A percentile compares a stretch with the other conserved stretches of the same genome.
Conservation (phyloP, 352 stramenopile genomes). For the Pythium brachiatum region DNA sequence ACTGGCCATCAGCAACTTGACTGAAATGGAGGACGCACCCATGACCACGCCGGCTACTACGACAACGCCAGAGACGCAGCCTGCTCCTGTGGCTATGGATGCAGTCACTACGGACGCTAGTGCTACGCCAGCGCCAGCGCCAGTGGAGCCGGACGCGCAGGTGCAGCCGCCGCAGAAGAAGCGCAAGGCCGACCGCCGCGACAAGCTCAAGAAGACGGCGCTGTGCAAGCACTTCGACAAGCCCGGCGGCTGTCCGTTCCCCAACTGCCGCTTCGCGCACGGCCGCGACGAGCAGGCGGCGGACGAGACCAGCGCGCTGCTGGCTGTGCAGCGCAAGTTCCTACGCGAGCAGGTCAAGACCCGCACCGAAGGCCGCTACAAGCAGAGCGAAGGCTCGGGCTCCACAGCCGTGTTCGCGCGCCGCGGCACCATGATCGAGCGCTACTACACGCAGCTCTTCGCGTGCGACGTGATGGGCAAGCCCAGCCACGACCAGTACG, state of each 20-base stretch:
- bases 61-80: not conserved
- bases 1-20: conserved; percentile 10
- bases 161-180: conserved; percentile 44
- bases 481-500: conserved; percentile 72
- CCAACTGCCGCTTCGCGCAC: conserved; percentile 83
- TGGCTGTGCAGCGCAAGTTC: conserved; percentile 75
- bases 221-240: conserved; percentile 88
- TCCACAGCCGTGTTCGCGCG: conserved; percentile 34
- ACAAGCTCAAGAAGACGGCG: conserved; percentile 72
- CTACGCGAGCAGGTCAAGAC: conserved; percentile 72
- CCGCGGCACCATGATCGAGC: conserved; percentile 81
- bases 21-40: conserved; percentile 2
- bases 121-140: not conserved
- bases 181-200: conserved; percentile 54
- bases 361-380: conserved; percentile 65
- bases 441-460: conserved; percentile 87
- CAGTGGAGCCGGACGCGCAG: not conserved
- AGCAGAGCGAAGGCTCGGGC: conserved; percentile 20
- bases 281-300: conserved; percentile 48
- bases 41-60: conserved; percentile 3
- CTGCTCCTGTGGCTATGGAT: too few relatives aligned
- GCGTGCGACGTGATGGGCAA: conserved; percentile 76
- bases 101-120: too few relatives aligned
- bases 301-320: conserved; percentile 52
- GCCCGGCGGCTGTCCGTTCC: conserved; percentile 73